These are phyloP conservation scores for Pseudogymnoascus sp. DNA, from an alignment of 2,329 filamentous ascomycete genomes.

Conservation along the genomic window DNA sequence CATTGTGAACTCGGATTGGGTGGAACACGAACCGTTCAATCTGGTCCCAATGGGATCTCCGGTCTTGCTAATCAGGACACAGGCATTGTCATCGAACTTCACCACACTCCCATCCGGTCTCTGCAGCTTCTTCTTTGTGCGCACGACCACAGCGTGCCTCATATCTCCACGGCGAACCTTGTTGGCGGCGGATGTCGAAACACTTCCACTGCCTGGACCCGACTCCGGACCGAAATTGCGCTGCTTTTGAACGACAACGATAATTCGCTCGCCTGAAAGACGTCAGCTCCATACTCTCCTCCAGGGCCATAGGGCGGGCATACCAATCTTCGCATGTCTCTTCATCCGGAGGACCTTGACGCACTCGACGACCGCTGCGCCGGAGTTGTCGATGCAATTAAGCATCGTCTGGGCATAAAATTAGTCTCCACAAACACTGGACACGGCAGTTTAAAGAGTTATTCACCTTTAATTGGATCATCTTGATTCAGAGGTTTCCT, in stretches of 20 bases:
- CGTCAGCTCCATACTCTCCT: slow-evolving; percentile 11
- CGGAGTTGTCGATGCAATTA: slow-evolving; percentile 98
- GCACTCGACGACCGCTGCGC: slow-evolving; percentile 94
- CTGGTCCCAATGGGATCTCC: slow-evolving; percentile 92
- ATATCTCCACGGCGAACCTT: slow-evolving; percentile 97
- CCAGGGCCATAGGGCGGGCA: slow-evolving; percentile 22
- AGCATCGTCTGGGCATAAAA: slow-evolving; percentile 66
- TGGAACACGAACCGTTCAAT: slow-evolving; percentile 58
- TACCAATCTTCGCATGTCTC: slow-evolving; percentile 80
- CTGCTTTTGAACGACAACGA: slow-evolving; percentile 96
- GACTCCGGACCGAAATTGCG: slow-evolving; percentile 66
- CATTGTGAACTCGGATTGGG: not conserved
- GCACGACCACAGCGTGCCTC: slow-evolving; percentile 88
- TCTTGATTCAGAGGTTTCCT: slow-evolving; percentile 40
- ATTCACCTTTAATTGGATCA: slow-evolving; percentile 83
- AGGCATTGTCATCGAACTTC: slow-evolving; percentile 95
- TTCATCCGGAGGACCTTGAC: slow-evolving; percentile 89
- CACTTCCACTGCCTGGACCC: slow-evolving; percentile 56
- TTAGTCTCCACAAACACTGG: not conserved
- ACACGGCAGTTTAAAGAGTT: fast-evolving
- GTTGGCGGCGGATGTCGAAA: slow-evolving; percentile 67
- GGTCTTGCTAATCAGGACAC: slow-evolving; percentile 92
- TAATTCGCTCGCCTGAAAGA: slow-evolving; percentile 77
- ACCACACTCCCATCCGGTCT: slow-evolving; percentile 83
- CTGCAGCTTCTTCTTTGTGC: slow-evolving; percentile 80